Conservation (phyloP, 345 rosid species). For the Lepidium africanum region DNA sequence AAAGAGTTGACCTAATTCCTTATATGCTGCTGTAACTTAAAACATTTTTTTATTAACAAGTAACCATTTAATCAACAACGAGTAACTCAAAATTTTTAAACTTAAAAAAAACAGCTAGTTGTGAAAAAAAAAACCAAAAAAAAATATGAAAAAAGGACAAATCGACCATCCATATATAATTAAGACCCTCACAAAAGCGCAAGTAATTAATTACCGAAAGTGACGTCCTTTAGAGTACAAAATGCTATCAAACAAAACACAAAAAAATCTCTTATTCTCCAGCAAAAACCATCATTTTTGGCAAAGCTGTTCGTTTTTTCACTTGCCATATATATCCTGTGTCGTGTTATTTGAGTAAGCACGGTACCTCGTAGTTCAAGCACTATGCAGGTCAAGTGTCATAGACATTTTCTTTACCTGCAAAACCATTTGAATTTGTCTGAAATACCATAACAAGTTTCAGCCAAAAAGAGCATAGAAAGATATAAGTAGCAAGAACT, state of each 20-base stretch:
- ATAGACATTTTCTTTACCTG: constrained; percentile 13
- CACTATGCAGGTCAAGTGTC: constrained; percentile 22
- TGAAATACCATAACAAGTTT: neutral
- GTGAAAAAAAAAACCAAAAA: no score
- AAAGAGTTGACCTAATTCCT: no score
- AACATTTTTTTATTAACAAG: no score
- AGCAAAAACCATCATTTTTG: neutral
- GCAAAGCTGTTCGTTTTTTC: neutral
- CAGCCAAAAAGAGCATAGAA: neutral
- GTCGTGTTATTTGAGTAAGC: neutral
- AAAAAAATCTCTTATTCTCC: neutral
- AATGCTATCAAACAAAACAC: neutral
- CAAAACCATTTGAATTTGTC: neutral
- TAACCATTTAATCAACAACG: no score
- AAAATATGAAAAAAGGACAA: neutral
- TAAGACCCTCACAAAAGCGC: neutral
- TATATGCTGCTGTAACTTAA: no score
- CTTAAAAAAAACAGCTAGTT: no score
- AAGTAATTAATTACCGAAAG: neutral
- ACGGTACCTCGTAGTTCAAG: constrained; percentile 6
- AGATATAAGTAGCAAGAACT: neutral
- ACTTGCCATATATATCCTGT: neutral
- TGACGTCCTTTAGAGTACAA: neutral
- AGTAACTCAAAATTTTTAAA: no score
- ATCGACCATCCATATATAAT: neutral